A percentile compares a stretch with the other conserved stretches of the same genome.
These are phyloP conservation scores for Candida tibetensis DNA, from an alignment of 805 yeast genomes.

Conservation along the genomic window DNA sequence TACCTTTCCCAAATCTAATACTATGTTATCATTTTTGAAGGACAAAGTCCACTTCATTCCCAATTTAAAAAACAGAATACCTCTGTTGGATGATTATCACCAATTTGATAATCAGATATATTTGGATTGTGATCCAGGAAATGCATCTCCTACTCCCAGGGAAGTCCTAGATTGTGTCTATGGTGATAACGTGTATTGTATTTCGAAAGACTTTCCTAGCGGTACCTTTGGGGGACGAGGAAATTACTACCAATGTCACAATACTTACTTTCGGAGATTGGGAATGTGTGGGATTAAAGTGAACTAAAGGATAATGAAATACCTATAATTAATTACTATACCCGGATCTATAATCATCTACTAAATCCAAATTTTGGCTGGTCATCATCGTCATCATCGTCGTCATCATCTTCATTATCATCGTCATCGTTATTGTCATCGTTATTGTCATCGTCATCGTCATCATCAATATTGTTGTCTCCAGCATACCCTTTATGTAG, in stretches of 20 bases:
- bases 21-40: conserved; percentile 11
- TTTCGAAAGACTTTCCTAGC: conserved; percentile 26
- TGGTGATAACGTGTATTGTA: conserved; percentile 29
- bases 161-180: conserved; percentile 34
- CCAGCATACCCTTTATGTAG: background rate
- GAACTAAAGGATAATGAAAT: background rate
- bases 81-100: conserved; percentile 19
- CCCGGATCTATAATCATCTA: too few species aligned
- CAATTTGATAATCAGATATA: conserved; percentile 41
- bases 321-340: background rate
- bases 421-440: conserved; percentile 12
- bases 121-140: conserved; percentile 19
- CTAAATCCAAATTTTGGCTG: conserved; percentile 35
- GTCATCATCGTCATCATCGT: conserved; percentile 30
- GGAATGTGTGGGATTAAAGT: conserved; percentile 19
- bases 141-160: conserved; percentile 21
- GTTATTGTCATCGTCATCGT: conserved; percentile 29
- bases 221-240: conserved; percentile 1
- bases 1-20: conserved; percentile 25
- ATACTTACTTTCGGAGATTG: conserved; percentile 36
- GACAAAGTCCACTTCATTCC: conserved; percentile 27
- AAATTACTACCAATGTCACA: conserved; percentile 29
- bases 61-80: conserved; percentile 25
- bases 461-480: conserved; percentile 15
- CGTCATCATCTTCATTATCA: conserved; percentile 20